Evolutionary conservation across 2,329 filamentous ascomycete species (phyloP).

Genomic region (Verticillium nonalfalfae): DNA sequence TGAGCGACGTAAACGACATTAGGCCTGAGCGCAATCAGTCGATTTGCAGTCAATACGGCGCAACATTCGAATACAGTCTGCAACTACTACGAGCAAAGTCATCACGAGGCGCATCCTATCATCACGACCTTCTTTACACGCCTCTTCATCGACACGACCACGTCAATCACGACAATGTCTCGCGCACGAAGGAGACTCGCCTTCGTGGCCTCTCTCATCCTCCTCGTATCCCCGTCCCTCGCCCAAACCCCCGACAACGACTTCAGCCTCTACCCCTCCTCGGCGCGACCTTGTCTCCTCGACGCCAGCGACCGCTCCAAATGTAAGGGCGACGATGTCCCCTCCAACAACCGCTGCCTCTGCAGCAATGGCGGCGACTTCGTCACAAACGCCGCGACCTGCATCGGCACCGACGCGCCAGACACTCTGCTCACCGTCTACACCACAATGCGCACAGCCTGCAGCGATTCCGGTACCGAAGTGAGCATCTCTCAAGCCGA

Average conservation of each 20-base stretch:
- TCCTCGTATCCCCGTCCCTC: slow-evolving; percentile 14
- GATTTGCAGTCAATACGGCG: neutral
- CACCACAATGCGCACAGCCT: slow-evolving; percentile 34
- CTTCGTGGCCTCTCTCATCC: slow-evolving; percentile 16
- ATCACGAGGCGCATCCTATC: neutral
- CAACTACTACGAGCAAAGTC: neutral
- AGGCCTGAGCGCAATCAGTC: neutral
- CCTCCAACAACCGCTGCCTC: slow-evolving; percentile 39
- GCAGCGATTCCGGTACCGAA: slow-evolving; percentile 34
- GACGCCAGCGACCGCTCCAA: slow-evolving; percentile 27
- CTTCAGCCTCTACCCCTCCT: slow-evolving; percentile 35
- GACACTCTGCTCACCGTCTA: slow-evolving; percentile 35
- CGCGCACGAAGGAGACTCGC: slow-evolving; percentile 2
- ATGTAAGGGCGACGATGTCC: slow-evolving; percentile 32
- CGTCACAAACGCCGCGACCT: slow-evolving; percentile 37
- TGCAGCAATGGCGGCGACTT: slow-evolving; percentile 44
- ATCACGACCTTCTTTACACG: neutral
- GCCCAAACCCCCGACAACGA: slow-evolving; percentile 24
- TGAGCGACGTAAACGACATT: neutral
- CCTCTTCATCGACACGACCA: neutral
- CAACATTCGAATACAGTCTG: neutral
- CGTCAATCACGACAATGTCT: slow-evolving; percentile 3
- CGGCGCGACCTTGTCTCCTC: slow-evolving; percentile 35
- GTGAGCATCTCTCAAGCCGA: slow-evolving; percentile 32
- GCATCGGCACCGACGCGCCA: slow-evolving; percentile 30